A percentile compares a stretch with the other conserved stretches of the same genome.
Evolutionary conservation across 192 early-diverging fungal genomes (phyloP).

Genomic region (Spinellus fusiger): DNA sequence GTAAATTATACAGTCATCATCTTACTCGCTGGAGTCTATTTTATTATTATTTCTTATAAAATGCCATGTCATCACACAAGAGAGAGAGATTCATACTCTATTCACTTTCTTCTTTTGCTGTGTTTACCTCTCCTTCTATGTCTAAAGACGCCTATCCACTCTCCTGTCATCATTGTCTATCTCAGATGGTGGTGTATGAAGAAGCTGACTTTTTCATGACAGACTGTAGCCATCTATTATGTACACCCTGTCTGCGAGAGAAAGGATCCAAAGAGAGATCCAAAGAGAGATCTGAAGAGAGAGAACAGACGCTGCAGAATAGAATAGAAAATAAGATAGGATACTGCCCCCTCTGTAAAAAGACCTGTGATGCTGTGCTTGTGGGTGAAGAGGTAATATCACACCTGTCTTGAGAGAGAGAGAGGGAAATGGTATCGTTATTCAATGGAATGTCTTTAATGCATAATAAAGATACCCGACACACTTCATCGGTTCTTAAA

Average conservation of each 20-base stretch:
- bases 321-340: no score
- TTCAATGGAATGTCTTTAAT: neutral
- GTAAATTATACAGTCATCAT: neutral
- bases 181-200: neutral
- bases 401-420: neutral
- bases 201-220: slow-evolving; percentile 10
- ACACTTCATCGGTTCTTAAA: neutral
- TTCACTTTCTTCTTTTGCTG: neutral
- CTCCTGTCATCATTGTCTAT: neutral
- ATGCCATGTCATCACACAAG: neutral
- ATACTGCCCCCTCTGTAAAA: slow-evolving; percentile 13
- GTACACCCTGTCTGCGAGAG: slow-evolving; percentile 2
- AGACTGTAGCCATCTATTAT: slow-evolving; percentile 14
- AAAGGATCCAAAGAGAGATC: no score
- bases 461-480: neutral
- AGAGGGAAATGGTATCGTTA: neutral
- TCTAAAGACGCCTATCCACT: no score
- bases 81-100: neutral
- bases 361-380: neutral
- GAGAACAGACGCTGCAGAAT: no score
- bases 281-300: no score
- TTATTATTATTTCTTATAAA: neutral
- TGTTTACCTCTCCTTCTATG: slow-evolving; percentile 1
- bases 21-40: slow-evolving; percentile 1
- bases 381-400: slow-evolving; percentile 12